Evolutionary conservation across 2,329 filamentous ascomycete species (phyloP), one percentile per base, ranked within the genome.

Genomic region (Rutstroemia sp.): DNA sequence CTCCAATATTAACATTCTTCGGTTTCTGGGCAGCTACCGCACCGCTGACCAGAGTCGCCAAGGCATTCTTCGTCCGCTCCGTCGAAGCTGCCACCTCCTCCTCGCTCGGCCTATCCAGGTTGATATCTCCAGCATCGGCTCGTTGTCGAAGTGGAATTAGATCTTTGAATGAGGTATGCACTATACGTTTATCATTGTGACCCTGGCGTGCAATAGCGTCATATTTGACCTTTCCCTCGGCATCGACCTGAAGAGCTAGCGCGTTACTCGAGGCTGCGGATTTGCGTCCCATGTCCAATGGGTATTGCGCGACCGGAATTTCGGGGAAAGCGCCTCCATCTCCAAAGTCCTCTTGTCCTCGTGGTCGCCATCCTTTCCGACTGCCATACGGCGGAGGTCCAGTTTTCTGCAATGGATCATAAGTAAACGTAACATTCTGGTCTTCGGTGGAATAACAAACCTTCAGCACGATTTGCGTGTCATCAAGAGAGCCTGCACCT

Each of bases 251-350:
- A 34, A 97, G 80, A n/a, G 91, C 87, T 48, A 99, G 80, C 55
- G 94, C 92, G 73, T 96, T 97, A 63, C 86, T 94, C 48, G 79
- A 82, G 34, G 77, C 79, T 8, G 73, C 67, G 38, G 80, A 79
- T 73, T 95, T 95, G 66, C 86, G 84, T 57, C 92, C 92, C 90
- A 97, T 96, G 58, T 95, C 89, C 51, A 96, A 81, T 10, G 94
- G 94, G 69, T 97, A 99, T 69, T 99, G 94, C 45, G 92, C 94
- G 52, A 97, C 84, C 14, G 89, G 86, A 27, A 96, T 86, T 73
- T 97, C 92, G 39, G 94, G 94, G 69, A 96, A 99, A 52, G 92
- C 91, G 66, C 94, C 94, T 61, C 94, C 94, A 77, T 97, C 92
- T 66, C 89, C 92, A 74, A 92, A 99, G 72, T 99, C 94, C 69